Base-by-base conservation (phyloP, 2,329 filamentous ascomycete species). In the Aureobasidium sp. region DNA sequence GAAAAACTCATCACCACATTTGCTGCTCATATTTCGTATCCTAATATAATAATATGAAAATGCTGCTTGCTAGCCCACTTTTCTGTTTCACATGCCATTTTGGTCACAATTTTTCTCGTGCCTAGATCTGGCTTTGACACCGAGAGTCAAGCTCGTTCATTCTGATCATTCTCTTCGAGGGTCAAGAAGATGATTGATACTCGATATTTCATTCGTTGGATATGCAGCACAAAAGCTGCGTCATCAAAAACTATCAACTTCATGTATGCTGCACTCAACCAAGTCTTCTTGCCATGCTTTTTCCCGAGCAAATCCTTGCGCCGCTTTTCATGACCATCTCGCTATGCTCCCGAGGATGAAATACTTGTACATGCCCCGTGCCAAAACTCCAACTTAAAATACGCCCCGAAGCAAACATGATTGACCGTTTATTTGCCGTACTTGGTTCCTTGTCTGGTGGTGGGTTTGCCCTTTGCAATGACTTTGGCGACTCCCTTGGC, bases 381-480 rank as follows among this genome's bases (percentile, higher is more conserved):
- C 55, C 55, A 42, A 39, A 50, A 59, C 34, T 41, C 45, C 55
- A 7, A 34, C 21, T 25, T 34, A 50, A 39, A 45, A 50, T 36
- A 41, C 44, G 13, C 44, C 34, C 7, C 32, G 9, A 41, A 49
- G 27, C 42, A 42, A 50, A 57, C 39, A 57, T 21, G 16, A 45
- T 41, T 21, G 29, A 30, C 42, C 42, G 25, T 50, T 45, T 59
- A 59, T 42, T 59, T 59, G 25, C 57, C 57, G 21, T 59, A 59
- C 36, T 59, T 59, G 16, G 57, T 59, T 59, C 57, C 57, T 32
- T 59, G 57, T 65, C 81, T 73, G 8, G 77, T 78, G 51, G 79
- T 69, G 6, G 76, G 74, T 67, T 81, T 79, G 13, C 41, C 37
- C 51, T 61, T 63, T 16, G 10, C 32, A 9, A 48, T 63, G 47